Evolutionary conservation across 2,329 filamentous ascomycete genomes (phyloP).

Genomic region (Aspergillus fructus): DNA sequence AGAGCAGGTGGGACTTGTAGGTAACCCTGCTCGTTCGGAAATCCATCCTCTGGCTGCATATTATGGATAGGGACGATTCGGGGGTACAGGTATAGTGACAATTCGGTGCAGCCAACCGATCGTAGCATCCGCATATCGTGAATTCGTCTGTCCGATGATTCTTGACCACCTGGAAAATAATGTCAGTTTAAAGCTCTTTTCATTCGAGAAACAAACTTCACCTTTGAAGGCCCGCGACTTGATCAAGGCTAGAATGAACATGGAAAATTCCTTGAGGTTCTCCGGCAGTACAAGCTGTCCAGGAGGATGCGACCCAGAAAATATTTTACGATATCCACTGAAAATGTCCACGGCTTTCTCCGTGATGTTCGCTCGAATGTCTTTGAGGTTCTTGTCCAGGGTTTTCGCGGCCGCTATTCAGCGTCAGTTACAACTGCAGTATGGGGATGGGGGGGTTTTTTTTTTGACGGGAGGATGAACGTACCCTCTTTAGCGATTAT

Average conservation of each 20-base stretch:
- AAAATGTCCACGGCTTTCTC: slow-evolving; percentile 94
- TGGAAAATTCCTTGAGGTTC: slow-evolving; percentile 91
- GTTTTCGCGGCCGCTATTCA: slow-evolving; percentile 73
- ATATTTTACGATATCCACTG: slow-evolving; percentile 88
- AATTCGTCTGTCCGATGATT: slow-evolving; percentile 84
- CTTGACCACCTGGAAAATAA: slow-evolving; percentile 64
- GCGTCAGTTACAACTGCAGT: slow-evolving; percentile 20
- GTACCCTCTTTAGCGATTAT: slow-evolving; percentile 82
- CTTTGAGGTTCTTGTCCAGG: slow-evolving; percentile 73
- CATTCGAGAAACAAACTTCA: slow-evolving; percentile 19
- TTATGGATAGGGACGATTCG: slow-evolving; percentile 91
- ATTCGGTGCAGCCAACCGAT: slow-evolving; percentile 79
- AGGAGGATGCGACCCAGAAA: slow-evolving; percentile 80
- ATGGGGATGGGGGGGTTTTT: not conserved
- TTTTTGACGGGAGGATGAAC: slow-evolving; percentile 4
- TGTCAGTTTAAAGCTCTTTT: slow-evolving; percentile 1
- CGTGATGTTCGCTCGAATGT: slow-evolving; percentile 77
- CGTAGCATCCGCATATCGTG: slow-evolving; percentile 90
- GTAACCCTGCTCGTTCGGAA: slow-evolving; percentile 87
- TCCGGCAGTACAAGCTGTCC: slow-evolving; percentile 94
- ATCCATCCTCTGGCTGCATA: slow-evolving; percentile 81
- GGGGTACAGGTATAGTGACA: slow-evolving; percentile 91
- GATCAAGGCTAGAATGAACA: slow-evolving; percentile 88
- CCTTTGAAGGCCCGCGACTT: slow-evolving; percentile 91
- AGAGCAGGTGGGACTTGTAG: slow-evolving; percentile 77